Evolutionary conservation across 2,329 filamentous ascomycete species (phyloP), one percentile per base, ranked within the genome.

Genomic region (Colletotrichum liriopes): DNA sequence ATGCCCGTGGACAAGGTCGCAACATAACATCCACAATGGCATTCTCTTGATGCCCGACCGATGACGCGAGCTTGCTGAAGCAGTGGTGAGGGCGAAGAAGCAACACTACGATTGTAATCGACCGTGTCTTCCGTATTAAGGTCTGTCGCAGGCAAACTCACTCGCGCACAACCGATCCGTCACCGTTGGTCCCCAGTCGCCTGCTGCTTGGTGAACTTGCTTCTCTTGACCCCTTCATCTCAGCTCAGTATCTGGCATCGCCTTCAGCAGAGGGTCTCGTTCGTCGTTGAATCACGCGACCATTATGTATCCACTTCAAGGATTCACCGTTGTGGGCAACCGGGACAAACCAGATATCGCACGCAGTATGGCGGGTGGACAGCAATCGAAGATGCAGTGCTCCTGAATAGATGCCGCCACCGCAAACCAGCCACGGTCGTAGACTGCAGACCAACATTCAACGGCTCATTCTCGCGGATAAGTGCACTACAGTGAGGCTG

Each of bases 161-260:
- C 16, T 37, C 26, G 29, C 47, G 26, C 12, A 23, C 45, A 35
- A 39, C 11, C 7, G 11, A 16, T 16, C 7, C n/a, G 14, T 7
- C 29, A 12, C 12, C 18, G 26, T n/a, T 47, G 41, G 41, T 45
- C 58, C 45, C 39, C 26, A 11, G 32, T 41, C 45, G 59, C 43
- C 3, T 20, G n/a, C 32, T 18, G n/a, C 47, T 14, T 41, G 35
- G 32, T 12, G 35, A 9, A 37, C 49, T 64, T 64, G 49, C 49
- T 55, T 55, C 37, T 64, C 37, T 49, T 16, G 49, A 14, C 37
- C 49, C 61, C 35, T 43, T 55, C 26, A 55, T 43, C 49, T 20
- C 16, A 60, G 20, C 12, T 47, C 37, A 54, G 49, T 39, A 29
- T n/a, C 18, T 32, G n/a, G 60, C 45, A 20, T 52, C 20, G 45